These are phyloP conservation scores for Fusarium torulosum DNA, from an alignment of 2,329 filamentous ascomycete genomes.

Conservation along the genomic window DNA sequence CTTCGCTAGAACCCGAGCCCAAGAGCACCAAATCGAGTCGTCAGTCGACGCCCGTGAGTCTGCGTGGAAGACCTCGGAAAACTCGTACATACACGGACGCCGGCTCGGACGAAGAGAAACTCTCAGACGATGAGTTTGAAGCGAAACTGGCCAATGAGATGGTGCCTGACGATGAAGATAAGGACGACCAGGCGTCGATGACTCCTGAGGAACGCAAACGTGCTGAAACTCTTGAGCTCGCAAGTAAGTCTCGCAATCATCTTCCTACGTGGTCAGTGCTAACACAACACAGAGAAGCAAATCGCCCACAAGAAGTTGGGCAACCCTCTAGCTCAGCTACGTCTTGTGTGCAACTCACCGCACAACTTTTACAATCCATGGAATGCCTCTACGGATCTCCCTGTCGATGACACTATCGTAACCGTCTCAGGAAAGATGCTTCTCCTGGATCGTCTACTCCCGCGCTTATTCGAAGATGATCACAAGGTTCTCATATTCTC, in stretches of 20 bases:
- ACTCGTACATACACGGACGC: slow-evolving; percentile 64
- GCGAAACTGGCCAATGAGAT: slow-evolving; percentile 77
- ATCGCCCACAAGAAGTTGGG: slow-evolving; percentile 92
- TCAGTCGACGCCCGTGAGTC: slow-evolving; percentile 77
- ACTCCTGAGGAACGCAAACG: slow-evolving; percentile 73
- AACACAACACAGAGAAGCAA: slow-evolving; percentile 72
- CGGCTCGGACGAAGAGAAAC: slow-evolving; percentile 69
- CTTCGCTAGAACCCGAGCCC: slow-evolving; percentile 52
- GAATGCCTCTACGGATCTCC: slow-evolving; percentile 67
- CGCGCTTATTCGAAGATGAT: slow-evolving; percentile 75
- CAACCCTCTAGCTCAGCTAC: slow-evolving; percentile 91
- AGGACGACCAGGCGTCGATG: slow-evolving; percentile 47
- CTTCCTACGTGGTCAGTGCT: slow-evolving; percentile 39
- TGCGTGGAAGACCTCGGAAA: slow-evolving; percentile 64
- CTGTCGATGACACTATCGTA: slow-evolving; percentile 83
- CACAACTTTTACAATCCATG: slow-evolving; percentile 98
- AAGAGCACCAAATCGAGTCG: slow-evolving; percentile 84
- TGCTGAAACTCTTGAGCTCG: slow-evolving; percentile 77
- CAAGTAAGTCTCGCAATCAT: slow-evolving; percentile 68
- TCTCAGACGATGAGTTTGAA: slow-evolving; percentile 90
- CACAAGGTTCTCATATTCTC: slow-evolving; percentile 98
- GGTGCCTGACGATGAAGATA: slow-evolving; percentile 56
- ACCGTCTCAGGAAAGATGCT: slow-evolving; percentile 96
- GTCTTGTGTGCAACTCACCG: slow-evolving; percentile 91
- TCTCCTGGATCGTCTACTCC: slow-evolving; percentile 87